Evolutionary conservation across 2,329 filamentous ascomycete genomes (phyloP).

Genomic region (Didymellaceae sp.): DNA sequence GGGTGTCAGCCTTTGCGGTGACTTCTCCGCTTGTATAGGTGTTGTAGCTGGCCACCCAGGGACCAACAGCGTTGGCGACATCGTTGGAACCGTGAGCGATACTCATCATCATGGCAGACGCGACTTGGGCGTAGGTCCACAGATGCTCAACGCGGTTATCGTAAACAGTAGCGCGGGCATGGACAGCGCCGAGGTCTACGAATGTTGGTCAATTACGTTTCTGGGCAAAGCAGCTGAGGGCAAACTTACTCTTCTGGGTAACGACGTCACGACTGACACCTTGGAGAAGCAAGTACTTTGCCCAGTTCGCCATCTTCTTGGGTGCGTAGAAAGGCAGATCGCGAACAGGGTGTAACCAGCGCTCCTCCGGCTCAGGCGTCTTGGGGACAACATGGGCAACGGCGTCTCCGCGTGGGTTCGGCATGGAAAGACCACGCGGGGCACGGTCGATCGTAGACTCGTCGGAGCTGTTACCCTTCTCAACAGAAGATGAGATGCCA

Average conservation of each 20-base stretch:
- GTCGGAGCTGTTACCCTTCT: constrained; percentile 19
- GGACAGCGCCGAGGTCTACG: constrained; percentile 44
- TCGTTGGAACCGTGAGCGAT: constrained; percentile 77
- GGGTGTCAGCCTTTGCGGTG: constrained; percentile 57
- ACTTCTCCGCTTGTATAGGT: constrained; percentile 62
- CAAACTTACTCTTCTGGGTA: constrained; percentile 45
- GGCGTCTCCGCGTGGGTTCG: constrained; percentile 5
- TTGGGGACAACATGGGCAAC: constrained; percentile 23
- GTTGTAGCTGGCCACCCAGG: constrained; percentile 67
- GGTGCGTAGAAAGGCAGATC: constrained; percentile 41
- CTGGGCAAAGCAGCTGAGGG: fast-evolving
- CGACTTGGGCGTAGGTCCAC: constrained; percentile 52
- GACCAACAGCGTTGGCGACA: constrained; percentile 60
- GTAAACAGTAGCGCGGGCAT: constrained; percentile 52
- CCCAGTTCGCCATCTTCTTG: constrained; percentile 45
- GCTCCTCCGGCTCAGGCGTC: constrained; percentile 41
- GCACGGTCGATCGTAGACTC: constrained; percentile 15
- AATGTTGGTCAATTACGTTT: not conserved
- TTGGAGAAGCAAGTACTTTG: constrained; percentile 54
- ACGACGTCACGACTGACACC: constrained; percentile 52
- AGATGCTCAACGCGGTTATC: constrained; percentile 57
- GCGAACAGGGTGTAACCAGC: constrained; percentile 44
- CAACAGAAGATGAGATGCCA: constrained; percentile 12
- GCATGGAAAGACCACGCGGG: constrained; percentile 4
- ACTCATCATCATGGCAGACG: constrained; percentile 71